Base-by-base conservation (phyloP, 176 grass and related monocot species). In the Raddia distichophylla region DNA sequence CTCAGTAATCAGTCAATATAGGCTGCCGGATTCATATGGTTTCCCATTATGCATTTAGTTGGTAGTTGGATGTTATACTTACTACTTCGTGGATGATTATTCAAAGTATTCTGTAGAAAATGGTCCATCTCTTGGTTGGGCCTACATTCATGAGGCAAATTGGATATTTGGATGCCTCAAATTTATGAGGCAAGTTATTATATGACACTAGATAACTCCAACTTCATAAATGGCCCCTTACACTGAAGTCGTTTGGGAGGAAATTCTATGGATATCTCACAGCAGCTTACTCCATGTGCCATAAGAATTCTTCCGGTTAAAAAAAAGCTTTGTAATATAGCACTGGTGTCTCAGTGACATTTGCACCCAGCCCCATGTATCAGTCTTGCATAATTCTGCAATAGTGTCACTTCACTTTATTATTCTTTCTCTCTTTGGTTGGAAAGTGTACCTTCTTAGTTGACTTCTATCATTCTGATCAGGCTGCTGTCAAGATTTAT, bases 41-140 rank as follows among this genome's bases (percentile, higher is more conserved):
- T 69, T 54, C 47, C 70, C 11, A 75, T 56, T 70, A 59, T 69
- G 14, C 71, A 65, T 81, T 82, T 71, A 81, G 81, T 80, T 81
- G 49, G n/a, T 58, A 65, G 81, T 76, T 75, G 57, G 48, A 47
- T 85, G 69, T 52, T 84, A 54, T 75, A 69, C 27, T 27, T 27
- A 27, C 27, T 27, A 27, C 55, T 46, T 77, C 54, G 52, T 74
- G 81, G n/a, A 80, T 68, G 69, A 84, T 74, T 60, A 58, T 83
- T 48, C 45, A 0, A 5, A 72, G 76, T 72, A 32, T 78, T 67
- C 13, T 67, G 19, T 80, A 69, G 3, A 64, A 60, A 60, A 54
- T 75, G 70, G 15, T 59, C 51, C 78, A 67, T 86, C 63, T 67
- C 83, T 71, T 67, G 40, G 66, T 44, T 51, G 33, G 15, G 51